Evolutionary conservation across 23 red algal species (phyloP), one percentile per base, ranked within the genome.

Genomic region (Gracilaria domingensis): DNA sequence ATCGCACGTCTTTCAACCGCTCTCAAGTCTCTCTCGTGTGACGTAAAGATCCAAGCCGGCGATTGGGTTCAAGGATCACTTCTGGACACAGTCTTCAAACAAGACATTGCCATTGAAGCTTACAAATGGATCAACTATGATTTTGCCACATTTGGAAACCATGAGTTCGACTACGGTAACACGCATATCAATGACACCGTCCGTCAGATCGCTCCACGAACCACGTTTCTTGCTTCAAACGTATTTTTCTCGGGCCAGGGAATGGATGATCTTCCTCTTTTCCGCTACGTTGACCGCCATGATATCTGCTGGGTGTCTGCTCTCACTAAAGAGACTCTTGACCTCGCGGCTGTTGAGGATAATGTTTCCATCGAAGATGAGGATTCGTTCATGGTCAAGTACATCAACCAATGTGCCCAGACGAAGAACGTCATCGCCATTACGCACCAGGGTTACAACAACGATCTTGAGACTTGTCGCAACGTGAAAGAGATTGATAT

Each of bases 51-150:
- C 42, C 72, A 79, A 23, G 86, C 86, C 25, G 86, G 86, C 24
- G 86, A 89, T 40, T 89, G 69, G 70, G 86, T 89, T 20, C 86
- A 89, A 45, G 86, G 86, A 23, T 89, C 86, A 11, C 35, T 89
- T 13, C 61, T 79, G 33, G 86, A 89, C 58, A 79, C 86, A 7
- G 55, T 89, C 12, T 89, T 89, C 70, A 60, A 79, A 35, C 45
- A 77, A 42, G 56, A 79, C 54, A 77, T 89, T 25, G 86, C 86
- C 67, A 80, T 89, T 44, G 51, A 67, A 29, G 86, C 86, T 12
- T 89, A 89, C 70, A 89, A 75, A 17, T 77, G 70, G 86, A 73
- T 89, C 72, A 66, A 79, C 1, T 89, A 89, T 30, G 86, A 89
- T 32, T 74, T 89, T 78, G 86, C 61, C 20, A 89, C 86, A 3